A percentile compares a stretch with the other conserved stretches of the same genome.
Evolutionary conservation across 257 asterid genomes (phyloP).

Genomic region (Gynochthodes officinalis): DNA sequence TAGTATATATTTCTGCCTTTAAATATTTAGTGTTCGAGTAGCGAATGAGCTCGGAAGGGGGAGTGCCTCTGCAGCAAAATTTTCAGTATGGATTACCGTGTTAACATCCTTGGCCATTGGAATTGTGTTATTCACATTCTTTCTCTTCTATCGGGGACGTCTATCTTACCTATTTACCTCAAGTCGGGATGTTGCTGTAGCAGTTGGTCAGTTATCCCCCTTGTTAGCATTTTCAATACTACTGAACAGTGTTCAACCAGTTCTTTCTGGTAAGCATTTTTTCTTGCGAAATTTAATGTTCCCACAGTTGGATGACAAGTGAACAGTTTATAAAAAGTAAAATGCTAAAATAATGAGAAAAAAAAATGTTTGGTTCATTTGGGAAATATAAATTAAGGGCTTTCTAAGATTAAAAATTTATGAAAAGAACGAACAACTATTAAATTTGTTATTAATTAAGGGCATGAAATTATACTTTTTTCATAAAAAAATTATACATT

Average conservation of each 20-base stretch:
- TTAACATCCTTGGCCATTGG: constrained; percentile 49
- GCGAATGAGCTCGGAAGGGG: constrained; percentile 77
- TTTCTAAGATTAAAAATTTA: too few species aligned
- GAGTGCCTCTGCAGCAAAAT: constrained; percentile 54
- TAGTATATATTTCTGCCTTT: too few species aligned
- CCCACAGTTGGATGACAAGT: too few species aligned
- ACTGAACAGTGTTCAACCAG: constrained; percentile 60
- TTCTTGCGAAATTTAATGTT: neutral
- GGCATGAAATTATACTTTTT: too few species aligned
- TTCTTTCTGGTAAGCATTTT: constrained; percentile 52
- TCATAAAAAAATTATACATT: too few species aligned
- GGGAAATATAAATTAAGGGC: too few species aligned
- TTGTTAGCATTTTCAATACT: constrained; percentile 65
- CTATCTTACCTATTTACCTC: constrained; percentile 60
- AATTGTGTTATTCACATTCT: constrained; percentile 36
- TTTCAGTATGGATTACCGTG: constrained; percentile 40
- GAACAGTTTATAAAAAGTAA: neutral
- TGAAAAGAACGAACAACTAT: too few species aligned
- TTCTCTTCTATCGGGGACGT: constrained; percentile 48
- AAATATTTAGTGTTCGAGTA: constrained; percentile 60
- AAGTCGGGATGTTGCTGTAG: constrained; percentile 35
- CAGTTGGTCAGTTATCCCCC: constrained; percentile 53
- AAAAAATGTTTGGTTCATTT: too few species aligned
- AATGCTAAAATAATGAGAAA: too few species aligned
- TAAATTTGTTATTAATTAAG: too few species aligned